These are phyloP conservation scores for Populus simonii DNA, from an alignment of 345 rosid species.

Conservation along the genomic window DNA sequence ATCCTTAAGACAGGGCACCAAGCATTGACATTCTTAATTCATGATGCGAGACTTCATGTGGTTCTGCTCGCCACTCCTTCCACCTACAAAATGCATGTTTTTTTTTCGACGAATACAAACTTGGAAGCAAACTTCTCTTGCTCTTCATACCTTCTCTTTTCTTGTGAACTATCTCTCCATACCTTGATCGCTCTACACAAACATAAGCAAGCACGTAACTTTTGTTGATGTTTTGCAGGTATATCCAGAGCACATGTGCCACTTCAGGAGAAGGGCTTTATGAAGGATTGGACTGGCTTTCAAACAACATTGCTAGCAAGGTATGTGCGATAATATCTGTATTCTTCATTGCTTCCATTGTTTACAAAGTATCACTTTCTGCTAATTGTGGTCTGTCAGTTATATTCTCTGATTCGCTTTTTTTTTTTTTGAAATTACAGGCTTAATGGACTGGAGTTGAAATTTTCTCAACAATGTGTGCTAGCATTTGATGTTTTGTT, in stretches of 20 bases:
- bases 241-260: slow-evolving; percentile 1
- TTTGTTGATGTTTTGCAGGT: background rate
- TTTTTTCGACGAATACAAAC: background rate
- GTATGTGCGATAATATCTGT: background rate
- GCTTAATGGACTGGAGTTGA: background rate
- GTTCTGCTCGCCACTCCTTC: background rate
- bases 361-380: background rate
- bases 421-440: background rate
- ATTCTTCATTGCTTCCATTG: background rate
- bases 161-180: background rate
- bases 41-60: background rate
- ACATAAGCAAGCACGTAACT: background rate
- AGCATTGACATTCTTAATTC: too few species aligned
- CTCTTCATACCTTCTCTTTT: background rate
- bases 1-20: too few species aligned
- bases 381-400: background rate
- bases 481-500: background rate
- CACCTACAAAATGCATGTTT: background rate
- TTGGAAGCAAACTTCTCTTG: background rate
- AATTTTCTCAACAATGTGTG: background rate
- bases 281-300: background rate
- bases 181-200: background rate
- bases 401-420: background rate
- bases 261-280: slow-evolving; percentile 1
- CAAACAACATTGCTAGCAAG: background rate